Evolutionary conservation across 2,329 filamentous ascomycete genomes (phyloP).

Genomic region (Cladosporium halotolerans): DNA sequence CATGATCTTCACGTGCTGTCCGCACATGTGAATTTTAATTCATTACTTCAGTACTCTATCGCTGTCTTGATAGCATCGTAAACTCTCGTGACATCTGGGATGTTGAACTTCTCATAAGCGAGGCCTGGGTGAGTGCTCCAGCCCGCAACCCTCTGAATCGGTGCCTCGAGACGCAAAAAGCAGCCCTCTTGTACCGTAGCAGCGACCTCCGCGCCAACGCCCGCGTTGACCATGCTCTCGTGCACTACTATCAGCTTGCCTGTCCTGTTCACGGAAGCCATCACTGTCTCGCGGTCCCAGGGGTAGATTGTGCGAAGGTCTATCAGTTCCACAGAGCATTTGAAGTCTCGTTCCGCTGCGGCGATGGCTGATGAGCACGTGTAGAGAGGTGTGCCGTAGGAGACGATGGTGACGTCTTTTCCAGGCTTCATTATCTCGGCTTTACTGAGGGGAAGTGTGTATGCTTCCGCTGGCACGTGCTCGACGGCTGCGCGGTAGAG

Average conservation of each 20-base stretch:
- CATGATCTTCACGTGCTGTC: no score
- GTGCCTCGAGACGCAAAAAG: slow-evolving; percentile 77
- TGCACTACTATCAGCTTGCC: slow-evolving; percentile 83
- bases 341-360: slow-evolving; percentile 67
- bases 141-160: slow-evolving; percentile 77
- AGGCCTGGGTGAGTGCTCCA: slow-evolving; percentile 81
- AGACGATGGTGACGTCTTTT: slow-evolving; percentile 74
- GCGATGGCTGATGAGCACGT: slow-evolving; percentile 71
- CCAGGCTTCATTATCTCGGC: slow-evolving; percentile 79
- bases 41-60: slow-evolving; percentile 33
- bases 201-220: slow-evolving; percentile 82
- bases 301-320: slow-evolving; percentile 85
- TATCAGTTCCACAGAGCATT: slow-evolving; percentile 74
- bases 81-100: slow-evolving; percentile 76
- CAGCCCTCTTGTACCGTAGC: slow-evolving; percentile 83
- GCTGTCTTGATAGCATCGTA: slow-evolving; percentile 45
- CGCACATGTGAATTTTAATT: no score
- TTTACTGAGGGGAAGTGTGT: slow-evolving; percentile 77
- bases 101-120: slow-evolving; percentile 62
- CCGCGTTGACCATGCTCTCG: slow-evolving; percentile 85
- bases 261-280: slow-evolving; percentile 80
- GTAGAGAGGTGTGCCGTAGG: slow-evolving; percentile 85
- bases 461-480: slow-evolving; percentile 75
- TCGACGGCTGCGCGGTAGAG: slow-evolving; percentile 87
- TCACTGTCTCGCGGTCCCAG: slow-evolving; percentile 77